Conservation (phyloP, 805 yeast species). For the Spathaspora girioi region DNA sequence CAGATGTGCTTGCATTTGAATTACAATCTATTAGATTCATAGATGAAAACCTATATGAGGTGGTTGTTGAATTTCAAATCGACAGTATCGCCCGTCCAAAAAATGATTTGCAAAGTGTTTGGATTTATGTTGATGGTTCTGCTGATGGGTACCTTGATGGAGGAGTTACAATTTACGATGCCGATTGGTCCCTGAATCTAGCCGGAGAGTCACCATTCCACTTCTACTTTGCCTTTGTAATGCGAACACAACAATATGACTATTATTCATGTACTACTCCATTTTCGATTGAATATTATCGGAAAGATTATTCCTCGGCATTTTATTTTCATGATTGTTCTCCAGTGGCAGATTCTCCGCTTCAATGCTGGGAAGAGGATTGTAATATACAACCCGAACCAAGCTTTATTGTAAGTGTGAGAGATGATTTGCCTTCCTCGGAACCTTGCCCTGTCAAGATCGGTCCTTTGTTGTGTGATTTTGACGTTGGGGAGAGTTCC, state of each 20-base stretch:
- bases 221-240: neutral
- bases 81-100: neutral
- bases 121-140: neutral
- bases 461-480: neutral
- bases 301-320: neutral
- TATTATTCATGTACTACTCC: neutral
- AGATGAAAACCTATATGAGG: neutral
- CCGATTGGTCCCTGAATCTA: neutral
- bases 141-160: neutral
- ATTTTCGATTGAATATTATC: neutral
- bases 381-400: neutral
- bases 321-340: neutral
- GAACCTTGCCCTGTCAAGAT: neutral
- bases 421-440: neutral
- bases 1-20: neutral
- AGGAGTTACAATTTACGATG: neutral
- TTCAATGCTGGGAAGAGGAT: neutral
- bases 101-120: neutral
- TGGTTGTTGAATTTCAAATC: neutral
- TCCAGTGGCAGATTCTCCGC: neutral
- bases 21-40: neutral
- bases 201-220: neutral
- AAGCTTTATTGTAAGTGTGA: neutral
- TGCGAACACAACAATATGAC: neutral
- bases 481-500: neutral